Base-by-base conservation (phyloP, 2,329 filamentous ascomycete species). In the Colletotrichum euphorbiae region DNA sequence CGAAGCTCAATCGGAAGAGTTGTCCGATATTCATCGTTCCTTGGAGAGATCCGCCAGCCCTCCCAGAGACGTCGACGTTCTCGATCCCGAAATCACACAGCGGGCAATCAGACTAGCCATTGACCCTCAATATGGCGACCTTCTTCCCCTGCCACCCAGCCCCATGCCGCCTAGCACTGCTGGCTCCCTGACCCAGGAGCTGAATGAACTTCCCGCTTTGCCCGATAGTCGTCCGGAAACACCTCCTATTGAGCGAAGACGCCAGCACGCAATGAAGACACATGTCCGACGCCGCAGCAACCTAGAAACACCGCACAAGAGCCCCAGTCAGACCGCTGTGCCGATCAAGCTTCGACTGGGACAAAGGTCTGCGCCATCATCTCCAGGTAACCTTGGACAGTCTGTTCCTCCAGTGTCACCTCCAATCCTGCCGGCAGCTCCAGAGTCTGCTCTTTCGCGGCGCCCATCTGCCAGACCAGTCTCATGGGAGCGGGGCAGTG, bases 111-210 rank as follows among this genome's bases (percentile, higher is more conserved):
- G 88, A 75, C 87, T 87, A 71, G 87, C 88, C 71, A 90, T 91
- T 73, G 89, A 91, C 75, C 89, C 89, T 43, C 84, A 87, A 71
- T 89, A 89, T 78, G 87, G 88, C 70, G 89, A 91, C 75, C 79
- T 91, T 55, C 83, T 91, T 64, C 87, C 88, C 42, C 79, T 91
- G 43, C 89, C 89, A 60, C 89, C 89, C 36, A 90, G 87, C 74
- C 87, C 88, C 36, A 79, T 91, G 45, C 89, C 89, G 60, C 89
- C 89, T 36, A 90, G 87, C 75, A 81, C 83, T 69, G 84, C 87
- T 67, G 80, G 80, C 45, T 85, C 85, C 58, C 86, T 85, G 28
- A 74, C 76, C 63, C 73, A 69, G 45, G 74, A 78, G 38, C 71
- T 75, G 45, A 77, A 79, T 3, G 77, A 82, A 40, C 78, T 89